These are phyloP conservation scores for Cladochytrium replicatum DNA, from an alignment of 192 early-diverging fungal species.

Conservation along the genomic window DNA sequence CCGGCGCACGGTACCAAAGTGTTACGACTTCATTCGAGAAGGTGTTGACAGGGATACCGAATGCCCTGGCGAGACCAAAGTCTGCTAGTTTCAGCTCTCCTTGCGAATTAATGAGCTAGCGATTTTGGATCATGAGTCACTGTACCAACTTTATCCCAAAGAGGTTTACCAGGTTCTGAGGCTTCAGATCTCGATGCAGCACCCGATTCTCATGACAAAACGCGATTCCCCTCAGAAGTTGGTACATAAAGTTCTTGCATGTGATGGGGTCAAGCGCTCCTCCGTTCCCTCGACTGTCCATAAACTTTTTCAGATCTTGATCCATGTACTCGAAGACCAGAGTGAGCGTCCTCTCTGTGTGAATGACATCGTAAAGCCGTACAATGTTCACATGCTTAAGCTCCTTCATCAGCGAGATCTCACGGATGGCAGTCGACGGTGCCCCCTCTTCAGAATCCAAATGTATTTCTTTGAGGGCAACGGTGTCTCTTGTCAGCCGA, in stretches of 20 bases:
- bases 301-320: conserved; percentile 97
- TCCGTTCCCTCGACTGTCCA: conserved; percentile 66
- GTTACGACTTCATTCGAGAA: conserved; percentile 98
- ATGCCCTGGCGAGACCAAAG: conserved; percentile 94
- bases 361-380: conserved; percentile 90
- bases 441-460: conserved; percentile 42
- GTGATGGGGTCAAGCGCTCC: conserved; percentile 36
- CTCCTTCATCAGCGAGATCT: conserved; percentile 74
- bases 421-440: conserved; percentile 63
- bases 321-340: conserved; percentile 99
- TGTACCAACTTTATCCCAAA: too few relatives aligned
- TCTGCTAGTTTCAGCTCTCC: conserved; percentile 57
- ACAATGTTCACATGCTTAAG: conserved; percentile 65
- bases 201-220: conserved; percentile 96
- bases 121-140: too few relatives aligned
- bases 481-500: conserved; percentile 85
- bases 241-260: conserved; percentile 90
- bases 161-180: conserved; percentile 41
- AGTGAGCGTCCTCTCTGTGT: conserved; percentile 96
- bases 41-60: conserved; percentile 93
- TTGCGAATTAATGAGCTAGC: conserved; percentile 83
- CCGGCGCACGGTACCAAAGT: conserved; percentile 95
- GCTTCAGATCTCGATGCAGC: conserved; percentile 74
- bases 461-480: conserved; percentile 81
- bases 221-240: conserved; percentile 88